Evolutionary conservation across 2,329 filamentous ascomycete species (phyloP).

Genomic region (Bertia moriformis): DNA sequence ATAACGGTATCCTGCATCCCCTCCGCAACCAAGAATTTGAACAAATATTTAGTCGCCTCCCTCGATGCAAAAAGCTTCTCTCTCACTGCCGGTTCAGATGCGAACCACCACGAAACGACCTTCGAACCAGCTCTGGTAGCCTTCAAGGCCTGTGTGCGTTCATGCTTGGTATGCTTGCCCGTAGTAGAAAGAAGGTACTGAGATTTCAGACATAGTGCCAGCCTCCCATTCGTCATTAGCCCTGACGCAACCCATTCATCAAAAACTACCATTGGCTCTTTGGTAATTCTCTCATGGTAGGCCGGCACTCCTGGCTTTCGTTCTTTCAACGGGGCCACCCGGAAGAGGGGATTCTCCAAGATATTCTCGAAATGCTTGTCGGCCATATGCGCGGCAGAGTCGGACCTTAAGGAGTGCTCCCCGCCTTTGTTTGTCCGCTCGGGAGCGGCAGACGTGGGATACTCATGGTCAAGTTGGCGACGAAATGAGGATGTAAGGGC

Average conservation of each 20-base stretch:
- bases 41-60: conserved; percentile 9
- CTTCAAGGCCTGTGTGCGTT: conserved; percentile 13
- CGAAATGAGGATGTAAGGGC: conserved; percentile 49
- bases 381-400: conserved; percentile 5
- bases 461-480: conserved; percentile 42
- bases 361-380: conserved; percentile 20
- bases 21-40: conserved; percentile 22
- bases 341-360: conserved; percentile 23
- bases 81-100: conserved; percentile 15
- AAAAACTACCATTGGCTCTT: conserved; percentile 16
- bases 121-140: conserved; percentile 15
- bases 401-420: neutral
- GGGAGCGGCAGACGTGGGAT: conserved; percentile 11
- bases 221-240: conserved; percentile 8
- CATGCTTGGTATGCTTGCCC: neutral
- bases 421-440: neutral
- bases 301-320: too few relatives aligned
- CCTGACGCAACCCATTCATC: conserved; percentile 21
- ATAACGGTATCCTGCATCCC: conserved; percentile 15
- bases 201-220: neutral
- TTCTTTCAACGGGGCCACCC: conserved; percentile 13
- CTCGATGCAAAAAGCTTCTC: conserved; percentile 14
- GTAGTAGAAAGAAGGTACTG: neutral
- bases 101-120: conserved; percentile 21
- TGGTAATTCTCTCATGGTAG: too few relatives aligned